Percentiles rank a stretch among this genome's conserved stretches.
Evolutionary conservation across 2,329 filamentous ascomycete genomes (phyloP).

Genomic region (Penicillium sp.): DNA sequence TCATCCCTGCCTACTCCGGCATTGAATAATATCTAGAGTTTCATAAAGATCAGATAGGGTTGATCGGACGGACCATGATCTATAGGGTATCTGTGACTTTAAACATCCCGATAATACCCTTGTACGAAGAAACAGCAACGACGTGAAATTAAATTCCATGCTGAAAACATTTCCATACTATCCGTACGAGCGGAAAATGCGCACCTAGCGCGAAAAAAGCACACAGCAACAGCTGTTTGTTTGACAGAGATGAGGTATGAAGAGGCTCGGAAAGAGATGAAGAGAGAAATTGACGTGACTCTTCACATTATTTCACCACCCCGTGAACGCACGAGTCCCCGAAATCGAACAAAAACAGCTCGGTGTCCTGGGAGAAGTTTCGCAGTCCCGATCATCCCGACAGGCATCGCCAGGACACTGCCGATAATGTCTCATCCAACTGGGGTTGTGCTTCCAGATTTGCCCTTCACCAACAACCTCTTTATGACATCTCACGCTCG

Average conservation of each 20-base stretch:
- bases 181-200: too few species aligned
- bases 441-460: not conserved
- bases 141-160: too few species aligned
- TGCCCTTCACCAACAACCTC: not conserved
- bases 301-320: not conserved
- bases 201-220: too few species aligned
- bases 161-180: too few species aligned
- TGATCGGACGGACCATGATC: not conserved
- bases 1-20: not conserved
- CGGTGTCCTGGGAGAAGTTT: not conserved
- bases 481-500: not conserved
- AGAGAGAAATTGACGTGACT: too few species aligned
- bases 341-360: not conserved
- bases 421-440: not conserved
- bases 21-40: not conserved
- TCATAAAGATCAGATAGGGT: not conserved
- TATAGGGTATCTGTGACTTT: not conserved
- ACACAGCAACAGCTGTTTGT: too few species aligned
- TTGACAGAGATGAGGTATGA: too few species aligned
- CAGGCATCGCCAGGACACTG: not conserved
- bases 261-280: too few species aligned
- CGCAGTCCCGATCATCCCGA: not conserved
- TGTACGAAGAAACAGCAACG: too few species aligned
- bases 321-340: not conserved
- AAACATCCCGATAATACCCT: too few species aligned